Conservation (phyloP, 1,284 basidiomycete genomes). For the Microbotryum violaceum region DNA sequence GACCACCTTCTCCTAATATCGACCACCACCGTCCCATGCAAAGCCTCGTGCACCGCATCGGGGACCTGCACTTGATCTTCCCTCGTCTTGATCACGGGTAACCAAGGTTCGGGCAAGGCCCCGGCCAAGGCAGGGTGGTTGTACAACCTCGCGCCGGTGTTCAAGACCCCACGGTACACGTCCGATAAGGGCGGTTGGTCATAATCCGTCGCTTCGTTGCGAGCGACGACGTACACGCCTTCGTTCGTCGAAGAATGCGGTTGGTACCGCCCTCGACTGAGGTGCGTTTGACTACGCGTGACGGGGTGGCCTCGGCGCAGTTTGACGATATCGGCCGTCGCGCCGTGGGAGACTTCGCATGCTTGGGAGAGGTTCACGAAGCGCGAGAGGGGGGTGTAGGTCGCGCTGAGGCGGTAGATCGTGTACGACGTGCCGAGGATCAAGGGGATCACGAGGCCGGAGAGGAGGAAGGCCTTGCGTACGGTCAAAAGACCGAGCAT, state of each 20-base stretch:
- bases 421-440: constrained; percentile 67
- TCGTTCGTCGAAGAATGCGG: constrained; percentile 65
- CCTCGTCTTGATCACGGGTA: constrained; percentile 48
- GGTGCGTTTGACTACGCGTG: constrained; percentile 75
- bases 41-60: constrained; percentile 23
- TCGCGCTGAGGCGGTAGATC: constrained; percentile 54
- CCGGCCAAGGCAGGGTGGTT: constrained; percentile 85
- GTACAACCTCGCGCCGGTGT: constrained; percentile 73
- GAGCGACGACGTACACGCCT: constrained; percentile 69
- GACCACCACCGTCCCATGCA: constrained; percentile 20
- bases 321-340: constrained; percentile 62
- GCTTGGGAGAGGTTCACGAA: constrained; percentile 78
- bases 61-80: constrained; percentile 9
- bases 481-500: constrained; percentile 77
- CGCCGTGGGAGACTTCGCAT: constrained; percentile 76
- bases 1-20: constrained; percentile 29
- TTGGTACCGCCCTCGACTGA: constrained; percentile 74
- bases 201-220: constrained; percentile 80
- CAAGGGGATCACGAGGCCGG: constrained; percentile 71
- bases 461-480: constrained; percentile 62
- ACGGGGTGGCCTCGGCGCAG: constrained; percentile 71
- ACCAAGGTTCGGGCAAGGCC: constrained; percentile 79
- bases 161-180: constrained; percentile 81
- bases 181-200: constrained; percentile 91
- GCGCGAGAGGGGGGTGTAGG: constrained; percentile 68